Evolutionary conservation across 345 rosid genomes (phyloP).

Genomic region (Theobroma cacao): DNA sequence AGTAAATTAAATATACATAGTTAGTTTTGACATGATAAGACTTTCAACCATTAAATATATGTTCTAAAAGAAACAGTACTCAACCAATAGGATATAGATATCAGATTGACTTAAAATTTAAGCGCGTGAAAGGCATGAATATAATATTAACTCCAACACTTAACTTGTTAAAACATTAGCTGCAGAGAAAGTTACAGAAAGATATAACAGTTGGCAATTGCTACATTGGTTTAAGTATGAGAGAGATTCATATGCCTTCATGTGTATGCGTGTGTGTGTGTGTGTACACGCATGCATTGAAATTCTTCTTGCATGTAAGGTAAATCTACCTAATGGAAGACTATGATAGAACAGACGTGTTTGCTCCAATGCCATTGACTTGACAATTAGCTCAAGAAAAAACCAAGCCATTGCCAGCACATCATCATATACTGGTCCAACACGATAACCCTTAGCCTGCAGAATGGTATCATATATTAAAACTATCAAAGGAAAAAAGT

Average conservation of each 20-base stretch:
- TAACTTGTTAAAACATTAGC: neutral
- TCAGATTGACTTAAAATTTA: neutral
- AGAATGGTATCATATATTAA: conserved; percentile 16
- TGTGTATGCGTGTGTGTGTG: neutral
- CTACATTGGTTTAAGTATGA: neutral
- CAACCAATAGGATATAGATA: neutral
- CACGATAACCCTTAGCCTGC: conserved; percentile 99
- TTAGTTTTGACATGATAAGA: neutral
- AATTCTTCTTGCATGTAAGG: neutral
- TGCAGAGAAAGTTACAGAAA: neutral
- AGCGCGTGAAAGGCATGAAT: neutral
- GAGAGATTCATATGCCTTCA: neutral
- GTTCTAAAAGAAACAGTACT: neutral
- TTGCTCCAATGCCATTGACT: conserved; percentile 99
- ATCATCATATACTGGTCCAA: conserved; percentile 99
- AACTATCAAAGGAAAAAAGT: neutral
- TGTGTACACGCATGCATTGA: neutral
- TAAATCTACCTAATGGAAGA: conserved; percentile 76
- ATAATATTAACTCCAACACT: neutral
- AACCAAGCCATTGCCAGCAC: conserved; percentile 99
- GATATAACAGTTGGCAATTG: neutral
- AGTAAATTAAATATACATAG: neutral
- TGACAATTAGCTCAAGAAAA: conserved; percentile 95
- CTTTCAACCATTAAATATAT: neutral
- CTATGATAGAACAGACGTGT: conserved; percentile 79